phyloP scores from a whole-genome alignment of 176 grass and related monocot genomes.

The Ensete glaucum region DNA sequence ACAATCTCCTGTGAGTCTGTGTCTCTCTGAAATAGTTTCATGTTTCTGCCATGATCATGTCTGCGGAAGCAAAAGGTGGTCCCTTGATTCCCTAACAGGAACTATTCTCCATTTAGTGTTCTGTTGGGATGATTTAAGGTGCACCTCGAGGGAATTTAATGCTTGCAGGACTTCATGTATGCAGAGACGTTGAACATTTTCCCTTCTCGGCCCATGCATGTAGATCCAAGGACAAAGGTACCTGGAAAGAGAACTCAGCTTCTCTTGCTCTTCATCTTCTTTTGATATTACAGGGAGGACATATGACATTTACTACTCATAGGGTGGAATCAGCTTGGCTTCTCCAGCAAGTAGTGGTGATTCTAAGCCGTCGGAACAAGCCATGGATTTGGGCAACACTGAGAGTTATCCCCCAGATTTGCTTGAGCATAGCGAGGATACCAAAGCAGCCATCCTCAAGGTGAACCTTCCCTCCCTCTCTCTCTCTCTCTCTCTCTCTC shows the following conservation, averaged over 20 bases:
- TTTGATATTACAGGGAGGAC: not conserved
- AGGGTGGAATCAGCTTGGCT: conserved; percentile 67
- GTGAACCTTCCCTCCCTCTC: conserved; percentile 20
- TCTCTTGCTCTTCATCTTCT: not conserved
- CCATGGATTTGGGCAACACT: conserved; percentile 60
- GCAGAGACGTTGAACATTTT: conserved; percentile 93
- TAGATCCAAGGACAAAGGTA: conserved; percentile 46
- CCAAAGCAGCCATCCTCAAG: conserved; percentile 45
- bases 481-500: conserved; percentile 4
- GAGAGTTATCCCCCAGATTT: conserved; percentile 31
- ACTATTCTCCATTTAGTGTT: conserved; percentile 1
- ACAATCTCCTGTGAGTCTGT: not conserved
- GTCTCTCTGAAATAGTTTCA: not conserved
- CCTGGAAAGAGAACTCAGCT: not conserved
- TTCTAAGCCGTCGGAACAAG: conserved; percentile 36
- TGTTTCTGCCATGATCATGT: not conserved
- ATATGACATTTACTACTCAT: not conserved
- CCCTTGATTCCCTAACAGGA: conserved; percentile 2
- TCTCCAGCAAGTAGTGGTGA: conserved; percentile 51
- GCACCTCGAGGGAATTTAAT: conserved; percentile 21
- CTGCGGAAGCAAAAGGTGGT: conserved; percentile 3
- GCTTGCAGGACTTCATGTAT: conserved; percentile 8
- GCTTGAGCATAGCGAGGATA: conserved; percentile 33
- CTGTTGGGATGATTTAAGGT: conserved; percentile 15
- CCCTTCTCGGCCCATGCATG: conserved; percentile 81